Evolutionary conservation across 78 protist genomes (phyloP), one percentile per base, ranked within the genome.

Genomic region (Dictyostelium brefeldianum): DNA sequence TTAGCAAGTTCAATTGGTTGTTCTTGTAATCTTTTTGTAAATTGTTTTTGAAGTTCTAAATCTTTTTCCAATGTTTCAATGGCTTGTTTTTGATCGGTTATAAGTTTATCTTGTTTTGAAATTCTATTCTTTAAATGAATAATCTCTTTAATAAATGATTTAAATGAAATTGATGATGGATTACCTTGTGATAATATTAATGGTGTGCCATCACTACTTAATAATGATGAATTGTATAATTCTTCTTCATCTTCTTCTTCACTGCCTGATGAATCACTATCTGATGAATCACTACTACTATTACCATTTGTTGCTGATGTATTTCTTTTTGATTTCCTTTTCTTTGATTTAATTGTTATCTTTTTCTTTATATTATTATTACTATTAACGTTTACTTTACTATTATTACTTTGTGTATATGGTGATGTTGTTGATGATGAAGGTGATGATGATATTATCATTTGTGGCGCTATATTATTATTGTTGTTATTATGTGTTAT

Each of bases 71-170:
- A 29, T 18, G 69, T 57, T 31, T 87, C 93, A 64, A 87, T 87
- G 7, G 36, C 77, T 10, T 87, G 83, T 64, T 64, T 87, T 77
- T 87, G 93, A 11, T 29, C 54, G 1, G 22, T 5, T 17, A 77
- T 87, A 17, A 50, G 64, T 78, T 87, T 87, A 12, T 87, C 93
- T 50, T 87, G 93, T 65, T 65, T 87, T n/a, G 93, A 59, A 25
- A 87, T 77, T 65, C 83, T 54, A 64, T 87, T 80, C 48, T 87
- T 87, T 22, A 87, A 50, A 64, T 87, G 93, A 15, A 87, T 20
- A 3, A 87, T 87, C 80, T 82, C 93, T 41, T 87, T 87, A n/a
- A 87, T 80, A 17, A 87, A 87, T 50, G 93, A 77, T 51, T 77
- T 87, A 65, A 75, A 87, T 29, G 93, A 87, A 14, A 84, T 77